A percentile compares a stretch with the other conserved stretches of the same genome.
These are phyloP conservation scores for Trichosporon faecale DNA, from an alignment of 1,284 basidiomycete genomes.

Conservation along the genomic window DNA sequence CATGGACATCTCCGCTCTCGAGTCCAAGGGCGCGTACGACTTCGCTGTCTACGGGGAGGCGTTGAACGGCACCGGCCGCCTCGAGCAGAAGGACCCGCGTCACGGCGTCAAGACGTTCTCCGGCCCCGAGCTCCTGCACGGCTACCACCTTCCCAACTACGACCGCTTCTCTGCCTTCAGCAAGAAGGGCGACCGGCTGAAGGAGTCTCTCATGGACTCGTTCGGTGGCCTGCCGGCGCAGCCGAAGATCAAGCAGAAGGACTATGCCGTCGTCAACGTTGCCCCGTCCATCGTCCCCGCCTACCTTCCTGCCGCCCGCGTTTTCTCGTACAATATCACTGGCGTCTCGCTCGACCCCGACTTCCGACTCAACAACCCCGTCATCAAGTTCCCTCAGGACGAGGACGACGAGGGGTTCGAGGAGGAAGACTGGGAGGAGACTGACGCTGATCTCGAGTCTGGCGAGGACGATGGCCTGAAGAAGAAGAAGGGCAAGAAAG, in stretches of 20 bases:
- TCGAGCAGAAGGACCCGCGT: neutral
- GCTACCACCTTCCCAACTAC: conserved; percentile 28
- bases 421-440: conserved; percentile 15
- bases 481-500: conserved; percentile 17
- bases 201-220: conserved; percentile 46
- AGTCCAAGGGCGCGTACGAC: conserved; percentile 19
- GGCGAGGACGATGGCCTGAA: conserved; percentile 16
- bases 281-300: conserved; percentile 82
- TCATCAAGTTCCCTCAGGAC: conserved; percentile 11
- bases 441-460: neutral
- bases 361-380: neutral
- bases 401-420: conserved; percentile 27
- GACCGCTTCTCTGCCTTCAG: conserved; percentile 33
- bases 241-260: conserved; percentile 60
- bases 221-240: conserved; percentile 52
- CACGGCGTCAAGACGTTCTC: conserved; percentile 20
- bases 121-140: conserved; percentile 33
- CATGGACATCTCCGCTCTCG: conserved; percentile 49
- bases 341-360: conserved; percentile 46
- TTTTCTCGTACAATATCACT: conserved; percentile 76
- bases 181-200: conserved; percentile 38
- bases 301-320: conserved; percentile 74
- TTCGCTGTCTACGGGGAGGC: neutral
- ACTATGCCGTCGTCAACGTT: conserved; percentile 73
- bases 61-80: neutral